Evolutionary conservation across 345 rosid species (phyloP), one percentile per base, ranked within the genome.

Genomic region (Eucalyptus tenuipes): DNA sequence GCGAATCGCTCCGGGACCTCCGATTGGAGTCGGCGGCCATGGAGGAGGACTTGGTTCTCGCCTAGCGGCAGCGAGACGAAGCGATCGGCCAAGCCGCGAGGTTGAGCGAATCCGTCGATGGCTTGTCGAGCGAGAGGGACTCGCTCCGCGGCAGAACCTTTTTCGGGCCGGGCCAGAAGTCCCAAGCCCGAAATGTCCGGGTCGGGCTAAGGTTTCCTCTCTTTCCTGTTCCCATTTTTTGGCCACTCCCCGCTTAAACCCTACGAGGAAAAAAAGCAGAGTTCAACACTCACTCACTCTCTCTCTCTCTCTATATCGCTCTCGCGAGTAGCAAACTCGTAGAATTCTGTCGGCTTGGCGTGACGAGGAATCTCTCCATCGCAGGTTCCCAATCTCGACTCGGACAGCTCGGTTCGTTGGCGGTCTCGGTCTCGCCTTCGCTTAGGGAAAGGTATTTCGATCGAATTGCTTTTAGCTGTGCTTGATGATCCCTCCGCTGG

Each of bases 11-110:
- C 85, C 90, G 68, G 49, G 49, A 49, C 86, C 91, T 95, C 86
- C 91, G 29, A 47, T 92, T 90, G 31, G 86, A 88, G 44, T 79
- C 92, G 37, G 87, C 91, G 16, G 61, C 89, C 53, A 86, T 87
- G 94, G 96, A 92, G 92, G 91, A 93, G 87, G 89, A 87, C 47
- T 88, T 66, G 49, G 13, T 86, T 49, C 71, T 68, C 57, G 87
- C 90, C 85, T 91, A 88, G 91, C 88, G 52, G 75, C 91, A 93
- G 89, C 94, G 94, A 87, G 97, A 90, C 27, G 96, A 94, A 13
- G 93, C 92, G 13, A 87, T 61, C 85, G 57, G 48, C 31, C 85
- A 64, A 12, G 89, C 86, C 52, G 61, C 85, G 9, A 88, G 89
- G 31, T 88, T 94, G 86, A 88, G 90, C 13, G 89, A 71, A 49